Base-by-base conservation (phyloP, 2,329 filamentous ascomycete genomes). In the Kalaharituber pfeilii region DNA sequence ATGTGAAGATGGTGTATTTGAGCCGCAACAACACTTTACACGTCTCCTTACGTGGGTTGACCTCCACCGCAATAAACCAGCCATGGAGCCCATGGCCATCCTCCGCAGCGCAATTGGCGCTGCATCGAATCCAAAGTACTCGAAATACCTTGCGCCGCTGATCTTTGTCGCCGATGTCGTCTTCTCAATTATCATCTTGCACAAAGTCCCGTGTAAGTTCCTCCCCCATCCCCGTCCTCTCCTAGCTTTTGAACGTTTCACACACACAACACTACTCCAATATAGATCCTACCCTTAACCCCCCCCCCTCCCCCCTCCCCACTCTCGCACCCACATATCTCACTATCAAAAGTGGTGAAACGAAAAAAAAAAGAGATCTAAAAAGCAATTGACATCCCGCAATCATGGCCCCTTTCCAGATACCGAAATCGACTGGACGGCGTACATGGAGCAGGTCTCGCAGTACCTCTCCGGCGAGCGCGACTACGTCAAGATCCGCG, bases 391-490 rank as follows among this genome's bases (percentile, higher is more conserved):
- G 24, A 36, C 9, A 36, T 13, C 15, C 44, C 15, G 13, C n/a
- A 39, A 15, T 39, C 33, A 39, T 39, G 15, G 33, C 15, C 33
- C 33, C 20, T 3, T 9, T 7, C 22, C 20, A 85, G 91, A 98
- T 67, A 98, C 91, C 44, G 91, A 98, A 69, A 98, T 98, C 65
- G 91, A 98, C 70, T 98, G 89, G 89, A 77, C 76, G 56, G 86
- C 91, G 0, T 98, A 98, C 69, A 96, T 98, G 88, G 77, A 95
- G 67, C 91, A 98, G 65, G 75, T 96, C 45, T 70, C 76, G 39
- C 80, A 88, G 62, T 91, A 83, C 65, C 71, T 88, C 47, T 74
- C 78, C 18, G 91, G 91, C 65, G 88, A 96, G 72, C 80, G 84
- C 66, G 82, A 95, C 69, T 98, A 98, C 68, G 79, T 78, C 57